Conservation (phyloP, 192 early-diverging fungal species). For the Jimgerdemannia flammicorona region DNA sequence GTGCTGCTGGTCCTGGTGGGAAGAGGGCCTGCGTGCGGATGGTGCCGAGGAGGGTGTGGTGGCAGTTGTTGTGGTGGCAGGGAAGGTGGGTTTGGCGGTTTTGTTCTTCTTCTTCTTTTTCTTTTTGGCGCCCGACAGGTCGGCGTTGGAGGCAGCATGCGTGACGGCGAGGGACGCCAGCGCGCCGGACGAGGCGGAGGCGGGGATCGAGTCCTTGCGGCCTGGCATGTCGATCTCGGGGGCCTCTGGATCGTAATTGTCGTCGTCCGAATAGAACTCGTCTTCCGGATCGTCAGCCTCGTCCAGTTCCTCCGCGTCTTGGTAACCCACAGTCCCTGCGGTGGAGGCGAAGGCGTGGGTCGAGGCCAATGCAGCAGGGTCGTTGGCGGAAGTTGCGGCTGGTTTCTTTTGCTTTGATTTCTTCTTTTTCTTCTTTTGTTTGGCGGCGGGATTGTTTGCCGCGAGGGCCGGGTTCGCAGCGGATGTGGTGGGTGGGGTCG, state of each 20-base stretch:
- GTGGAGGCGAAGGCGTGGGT: background rate
- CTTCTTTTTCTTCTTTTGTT: conserved; percentile 25
- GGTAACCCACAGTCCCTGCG: background rate
- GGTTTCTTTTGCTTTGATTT: conserved; percentile 13
- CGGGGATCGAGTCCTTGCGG: conserved; percentile 9
- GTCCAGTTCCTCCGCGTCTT: conserved; percentile 4
- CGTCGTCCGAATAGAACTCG: conserved; percentile 40
- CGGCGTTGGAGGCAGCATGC: too few relatives aligned
- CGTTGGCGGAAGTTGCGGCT: background rate
- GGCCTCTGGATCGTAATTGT: conserved; percentile 40
- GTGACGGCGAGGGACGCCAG: too few relatives aligned
- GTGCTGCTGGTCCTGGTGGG: too few relatives aligned
- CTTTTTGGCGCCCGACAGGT: conserved; percentile 41
- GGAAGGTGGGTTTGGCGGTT: too few relatives aligned
- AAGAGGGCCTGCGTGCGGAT: too few relatives aligned
- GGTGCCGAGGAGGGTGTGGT: too few relatives aligned
- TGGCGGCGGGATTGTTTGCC: conserved; percentile 15
- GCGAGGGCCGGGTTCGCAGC: conserved; percentile 9
- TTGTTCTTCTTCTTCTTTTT: conserved; percentile 49
- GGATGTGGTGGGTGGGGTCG: background rate
- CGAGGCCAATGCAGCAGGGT: too few relatives aligned
- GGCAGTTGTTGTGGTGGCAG: too few relatives aligned
- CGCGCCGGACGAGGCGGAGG: conserved; percentile 7
- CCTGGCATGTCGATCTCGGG: conserved; percentile 25
- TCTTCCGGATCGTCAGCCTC: conserved; percentile 34